Evolutionary conservation across 2,329 filamentous ascomycete genomes (phyloP), one percentile per base, ranked within the genome.

Genomic region (Amylocarpus encephaloides): DNA sequence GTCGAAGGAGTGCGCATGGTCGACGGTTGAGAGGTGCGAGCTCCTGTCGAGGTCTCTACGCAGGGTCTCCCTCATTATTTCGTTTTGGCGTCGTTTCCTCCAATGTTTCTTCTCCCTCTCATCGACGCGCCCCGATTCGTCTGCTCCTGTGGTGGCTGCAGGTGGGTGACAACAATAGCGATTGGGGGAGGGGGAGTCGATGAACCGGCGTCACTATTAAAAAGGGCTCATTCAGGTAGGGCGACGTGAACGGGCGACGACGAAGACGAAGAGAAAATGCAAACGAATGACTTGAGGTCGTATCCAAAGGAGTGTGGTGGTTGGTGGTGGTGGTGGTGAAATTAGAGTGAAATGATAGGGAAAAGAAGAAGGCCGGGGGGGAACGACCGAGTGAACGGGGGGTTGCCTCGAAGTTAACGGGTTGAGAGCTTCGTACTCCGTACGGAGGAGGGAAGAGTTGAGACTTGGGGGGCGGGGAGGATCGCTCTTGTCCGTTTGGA

Each of bases 51-150:
- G 38, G 47, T 41, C 46, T 11, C 29, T 32, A 35, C 55, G 49
- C 46, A 32, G 16, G 16, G 29, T 48, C 16, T 57, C 59, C 60
- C 59, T 63, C 34, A 53, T 63, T 60, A 52, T 52, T 43, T 54
- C 51, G 54, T 48, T 3, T 18, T 46, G 15, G 49, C 38, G 29
- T 45, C 42, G 33, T 38, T 44, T 41, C 48, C 35, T 36, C 43
- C 13, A 13, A 5, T 11, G n/a, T 48, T 49, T 54, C 36, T 43
- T 54, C 57, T 58, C 59, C 50, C 39, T 59, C 50, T 26, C 22
- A 7, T 26, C 4, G 22, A 55, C 61, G 57, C 52, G 42, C 46
- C 53, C 38, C 47, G 29, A 29, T 35, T 15, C 4, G 40, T 48
- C 18, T 41, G 35, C 47, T 61, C 51, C 45, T 53, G 36, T 55